phyloP scores from a whole-genome alignment of 1,284 basidiomycete species.

The Cutaneotrichosporon arboriforme region DNA sequence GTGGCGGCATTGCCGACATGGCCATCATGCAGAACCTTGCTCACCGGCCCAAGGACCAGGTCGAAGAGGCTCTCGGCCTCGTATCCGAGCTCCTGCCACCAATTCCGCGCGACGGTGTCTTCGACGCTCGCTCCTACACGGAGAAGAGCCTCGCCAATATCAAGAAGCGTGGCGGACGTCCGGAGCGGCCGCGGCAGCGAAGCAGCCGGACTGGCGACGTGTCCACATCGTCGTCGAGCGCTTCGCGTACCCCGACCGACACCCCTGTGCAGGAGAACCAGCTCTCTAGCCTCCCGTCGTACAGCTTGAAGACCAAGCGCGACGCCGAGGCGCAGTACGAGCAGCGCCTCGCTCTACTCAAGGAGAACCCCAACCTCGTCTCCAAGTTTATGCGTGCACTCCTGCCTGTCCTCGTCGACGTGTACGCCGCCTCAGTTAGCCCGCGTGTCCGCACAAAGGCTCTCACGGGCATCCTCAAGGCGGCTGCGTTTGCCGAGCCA shows the following conservation, averaged over 20 bases:
- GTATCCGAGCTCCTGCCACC: conserved; percentile 86
- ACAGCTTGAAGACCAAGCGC: conserved; percentile 25
- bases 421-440: conserved; percentile 88
- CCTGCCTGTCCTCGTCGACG: conserved; percentile 86
- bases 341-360: conserved; percentile 55
- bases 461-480: conserved; percentile 76
- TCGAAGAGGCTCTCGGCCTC: conserved; percentile 83
- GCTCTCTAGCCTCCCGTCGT: conserved; percentile 2
- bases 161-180: conserved; percentile 25
- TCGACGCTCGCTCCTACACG: conserved; percentile 81
- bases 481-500: conserved; percentile 75
- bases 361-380: conserved; percentile 68
- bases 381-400: conserved; percentile 76
- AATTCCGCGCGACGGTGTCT: conserved; percentile 81
- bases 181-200: conserved; percentile 14
- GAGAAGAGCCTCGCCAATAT: conserved; percentile 66
- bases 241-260: conserved; percentile 20
- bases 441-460: conserved; percentile 79
- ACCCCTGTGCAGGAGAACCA: background rate
- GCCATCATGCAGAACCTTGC: conserved; percentile 95
- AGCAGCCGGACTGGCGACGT: conserved; percentile 4
- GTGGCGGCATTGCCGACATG: conserved; percentile 86
- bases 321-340: conserved; percentile 44
- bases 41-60: conserved; percentile 91
- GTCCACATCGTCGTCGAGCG: conserved; percentile 14